Base-by-base conservation (phyloP, 768 basidiomycete genomes). In the Tephrocybe sp. region DNA sequence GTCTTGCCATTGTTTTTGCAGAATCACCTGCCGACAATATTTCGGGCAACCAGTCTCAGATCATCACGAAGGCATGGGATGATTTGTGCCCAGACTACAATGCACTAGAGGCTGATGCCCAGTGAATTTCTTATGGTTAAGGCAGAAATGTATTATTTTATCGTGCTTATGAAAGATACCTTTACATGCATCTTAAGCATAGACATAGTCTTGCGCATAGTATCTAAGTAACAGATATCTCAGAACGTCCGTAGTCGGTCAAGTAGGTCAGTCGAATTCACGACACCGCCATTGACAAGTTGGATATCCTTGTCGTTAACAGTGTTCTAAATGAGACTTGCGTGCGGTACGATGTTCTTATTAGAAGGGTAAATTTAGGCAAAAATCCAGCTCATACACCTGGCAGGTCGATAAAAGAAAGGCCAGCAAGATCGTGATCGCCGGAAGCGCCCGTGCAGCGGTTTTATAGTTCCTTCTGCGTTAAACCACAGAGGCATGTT, bases 311-410 rank as follows among this genome's bases (percentile, higher is more conserved):
- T 52, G 0, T 68, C 65, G 26, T 73, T 73, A 3, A 4, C 26
- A 0, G 57, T 58, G 35, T 84, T 82, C 45, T 84, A 80, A 14
- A 88, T 83, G 11, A 88, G 67, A 0, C 80, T 80, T 82, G 19
- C 14, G 13, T 82, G 19, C 14, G 13, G 53, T 55, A 16, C 32
- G 22, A 30, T 54, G 51, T 22, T 42, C 39, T 14, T 61, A 60
- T 33, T 58, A 58, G 6, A 63, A 57, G 13, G 11, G 12, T 7
- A 20, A 39, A 49, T 20, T 17, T 16, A 2, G 40, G 19, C 6
- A 22, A 39, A 64, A 57, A 30, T 46, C 55, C 26, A 62, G 55
- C 43, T 2, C 12, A 50, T 67, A 47, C 26, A 78, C 81, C 81
- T 9, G 81, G 81, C 13, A 83, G 57, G 57, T 83, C 81, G 2